phyloP scores from a whole-genome alignment of 139 green algal species.

The Parachlorella kessleri region DNA sequence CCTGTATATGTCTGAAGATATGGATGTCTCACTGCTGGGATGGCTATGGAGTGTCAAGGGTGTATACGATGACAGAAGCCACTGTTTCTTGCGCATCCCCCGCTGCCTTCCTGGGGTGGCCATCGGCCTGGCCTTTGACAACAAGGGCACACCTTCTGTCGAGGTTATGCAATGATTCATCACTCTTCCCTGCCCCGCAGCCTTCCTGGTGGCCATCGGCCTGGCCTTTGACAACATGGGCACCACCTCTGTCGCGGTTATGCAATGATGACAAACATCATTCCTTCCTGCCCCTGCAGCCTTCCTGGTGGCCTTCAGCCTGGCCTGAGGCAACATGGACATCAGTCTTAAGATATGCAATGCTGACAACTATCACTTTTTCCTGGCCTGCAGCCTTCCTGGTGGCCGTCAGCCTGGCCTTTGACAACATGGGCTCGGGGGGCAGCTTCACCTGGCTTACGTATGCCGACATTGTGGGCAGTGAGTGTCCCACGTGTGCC shows the following conservation, averaged over 20 bases:
- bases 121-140: not conserved
- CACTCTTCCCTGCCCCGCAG: not conserved
- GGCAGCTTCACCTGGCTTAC: constrained; percentile 23
- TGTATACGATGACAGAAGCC: too few relatives aligned
- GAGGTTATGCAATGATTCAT: not conserved
- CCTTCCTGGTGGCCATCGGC: constrained; percentile 32
- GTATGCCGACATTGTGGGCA: constrained; percentile 2
- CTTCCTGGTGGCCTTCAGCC: not conserved
- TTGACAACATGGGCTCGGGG: constrained; percentile 1
- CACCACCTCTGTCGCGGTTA: not conserved
- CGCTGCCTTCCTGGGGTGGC: not conserved
- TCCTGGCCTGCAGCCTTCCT: constrained; percentile 17
- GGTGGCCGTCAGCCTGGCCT: constrained; percentile 29
- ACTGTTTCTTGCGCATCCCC: not conserved
- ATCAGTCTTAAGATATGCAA: not conserved
- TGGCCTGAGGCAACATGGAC: not conserved
- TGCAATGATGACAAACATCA: not conserved
- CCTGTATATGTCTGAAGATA: too few relatives aligned
- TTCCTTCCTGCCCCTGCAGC: not conserved
- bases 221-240: constrained; percentile 25
- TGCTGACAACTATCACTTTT: not conserved
- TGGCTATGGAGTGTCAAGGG: too few relatives aligned
- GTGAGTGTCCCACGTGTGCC: not conserved
- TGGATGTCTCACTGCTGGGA: too few relatives aligned
- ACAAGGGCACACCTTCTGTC: not conserved